Conservation (phyloP, 495 filamentous ascomycete species). For the Podospora anserina region DNA sequence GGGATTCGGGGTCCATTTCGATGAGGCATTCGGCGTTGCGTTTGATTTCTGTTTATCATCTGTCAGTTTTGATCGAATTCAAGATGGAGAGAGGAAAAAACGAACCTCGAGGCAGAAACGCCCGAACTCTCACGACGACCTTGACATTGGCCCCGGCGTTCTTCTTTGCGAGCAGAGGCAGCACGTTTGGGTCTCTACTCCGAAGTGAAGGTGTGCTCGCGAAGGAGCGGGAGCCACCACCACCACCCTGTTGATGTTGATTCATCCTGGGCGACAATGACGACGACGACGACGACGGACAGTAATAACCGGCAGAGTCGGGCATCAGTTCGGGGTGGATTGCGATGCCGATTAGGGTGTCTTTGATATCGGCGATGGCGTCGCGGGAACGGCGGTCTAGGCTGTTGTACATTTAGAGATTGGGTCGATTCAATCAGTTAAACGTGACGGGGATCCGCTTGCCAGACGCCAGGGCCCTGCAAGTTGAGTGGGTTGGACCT, state of each 20-base stretch:
- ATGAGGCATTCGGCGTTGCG: conserved; percentile 80
- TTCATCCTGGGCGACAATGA: neutral
- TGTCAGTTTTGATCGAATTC: neutral
- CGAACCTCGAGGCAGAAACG: conserved; percentile 83
- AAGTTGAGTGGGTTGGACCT: neutral
- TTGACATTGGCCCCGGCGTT: conserved; percentile 80
- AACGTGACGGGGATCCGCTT: neutral
- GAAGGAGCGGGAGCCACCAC: conserved; percentile 47
- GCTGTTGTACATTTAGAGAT: conserved; percentile 35
- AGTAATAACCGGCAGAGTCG: conserved; percentile 34
- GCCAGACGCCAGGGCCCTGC: neutral
- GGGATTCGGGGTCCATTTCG: conserved; percentile 78
- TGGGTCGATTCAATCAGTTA: too few relatives aligned
- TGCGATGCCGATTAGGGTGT: conserved; percentile 46
- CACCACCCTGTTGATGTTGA: conserved; percentile 15
- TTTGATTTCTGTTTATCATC: conserved; percentile 64
- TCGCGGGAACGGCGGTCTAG: conserved; percentile 36
- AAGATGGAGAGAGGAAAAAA: conserved; percentile 7
- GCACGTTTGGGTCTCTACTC: conserved; percentile 59
- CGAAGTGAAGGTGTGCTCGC: conserved; percentile 70
- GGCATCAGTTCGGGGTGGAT: conserved; percentile 47
- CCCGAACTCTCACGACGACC: conserved; percentile 89
- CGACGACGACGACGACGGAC: conserved; percentile 7
- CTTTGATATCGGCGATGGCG: conserved; percentile 40
- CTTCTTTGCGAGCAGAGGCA: conserved; percentile 46